Conservation (phyloP, 2,329 filamentous ascomycete species). For the Talaromyces sp. region DNA sequence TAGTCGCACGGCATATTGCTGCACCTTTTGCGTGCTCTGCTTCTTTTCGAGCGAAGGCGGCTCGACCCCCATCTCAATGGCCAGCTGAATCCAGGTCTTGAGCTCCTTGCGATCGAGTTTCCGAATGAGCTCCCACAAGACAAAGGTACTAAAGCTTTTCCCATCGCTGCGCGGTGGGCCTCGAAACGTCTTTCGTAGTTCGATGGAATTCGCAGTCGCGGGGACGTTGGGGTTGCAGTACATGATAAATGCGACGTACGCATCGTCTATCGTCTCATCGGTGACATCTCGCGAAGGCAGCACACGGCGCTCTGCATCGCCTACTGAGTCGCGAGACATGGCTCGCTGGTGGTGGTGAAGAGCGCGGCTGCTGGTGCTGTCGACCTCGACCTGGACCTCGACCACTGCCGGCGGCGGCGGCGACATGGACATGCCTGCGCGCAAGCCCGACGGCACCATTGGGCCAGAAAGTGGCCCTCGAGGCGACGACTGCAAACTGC, state of each 20-base stretch:
- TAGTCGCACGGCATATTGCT: constrained; percentile 86
- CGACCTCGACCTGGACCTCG: constrained; percentile 17
- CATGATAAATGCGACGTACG: constrained; percentile 79
- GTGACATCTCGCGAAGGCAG: constrained; percentile 67
- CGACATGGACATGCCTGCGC: constrained; percentile 36
- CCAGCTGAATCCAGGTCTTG: constrained; percentile 88
- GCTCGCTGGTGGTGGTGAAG: constrained; percentile 21
- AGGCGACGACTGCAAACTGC: constrained; percentile 36
- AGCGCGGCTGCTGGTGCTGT: constrained; percentile 10
- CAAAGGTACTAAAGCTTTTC: constrained; percentile 76
- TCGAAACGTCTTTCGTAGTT: constrained; percentile 71
- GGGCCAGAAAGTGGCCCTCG: constrained; percentile 26
- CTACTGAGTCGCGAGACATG: constrained; percentile 25
- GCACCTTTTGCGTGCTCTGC: constrained; percentile 87
- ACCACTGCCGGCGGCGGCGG: constrained; percentile 22
- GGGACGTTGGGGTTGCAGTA: constrained; percentile 84
- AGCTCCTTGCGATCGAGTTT: constrained; percentile 77
- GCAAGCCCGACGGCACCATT: constrained; percentile 23
- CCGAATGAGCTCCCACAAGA: constrained; percentile 71
- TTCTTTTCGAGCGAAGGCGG: constrained; percentile 76
- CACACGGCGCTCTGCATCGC: constrained; percentile 41
- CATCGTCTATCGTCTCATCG: constrained; percentile 69
- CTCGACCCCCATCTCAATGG: constrained; percentile 81
- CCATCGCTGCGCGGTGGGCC: constrained; percentile 81
- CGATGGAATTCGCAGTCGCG: constrained; percentile 62